Conservation (phyloP, 495 filamentous ascomycete species). For the Trichoderma virens region DNA sequence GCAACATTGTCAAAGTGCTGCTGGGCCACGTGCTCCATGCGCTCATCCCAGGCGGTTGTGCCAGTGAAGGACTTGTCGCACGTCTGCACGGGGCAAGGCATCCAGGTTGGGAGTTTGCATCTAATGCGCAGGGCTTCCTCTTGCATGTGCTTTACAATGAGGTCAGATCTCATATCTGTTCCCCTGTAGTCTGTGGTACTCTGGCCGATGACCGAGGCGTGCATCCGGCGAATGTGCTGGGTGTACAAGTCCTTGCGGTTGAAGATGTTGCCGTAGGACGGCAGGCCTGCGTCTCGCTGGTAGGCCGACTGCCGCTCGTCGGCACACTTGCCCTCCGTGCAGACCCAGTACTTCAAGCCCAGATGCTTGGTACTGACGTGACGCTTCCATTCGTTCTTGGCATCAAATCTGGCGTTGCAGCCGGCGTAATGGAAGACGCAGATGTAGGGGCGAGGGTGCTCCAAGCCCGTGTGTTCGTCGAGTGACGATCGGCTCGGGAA, state of each 20-base stretch:
- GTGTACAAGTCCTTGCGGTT: constrained; percentile 92
- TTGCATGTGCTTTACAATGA: constrained; percentile 41
- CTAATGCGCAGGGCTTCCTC: constrained; percentile 51
- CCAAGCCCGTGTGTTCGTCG: constrained; percentile 42
- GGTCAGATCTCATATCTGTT: constrained; percentile 32
- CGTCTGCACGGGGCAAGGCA: constrained; percentile 52
- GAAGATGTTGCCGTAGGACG: constrained; percentile 56
- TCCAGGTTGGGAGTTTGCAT: constrained; percentile 52
- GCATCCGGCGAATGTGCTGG: constrained; percentile 84
- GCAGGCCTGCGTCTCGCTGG: constrained; percentile 11
- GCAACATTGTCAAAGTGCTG: constrained; percentile 61
- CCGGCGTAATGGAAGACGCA: constrained; percentile 76
- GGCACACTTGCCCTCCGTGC: constrained; percentile 58
- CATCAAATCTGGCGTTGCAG: constrained; percentile 66
- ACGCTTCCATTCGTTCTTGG: constrained; percentile 92
- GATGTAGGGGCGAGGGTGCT: constrained; percentile 57
- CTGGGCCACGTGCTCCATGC: constrained; percentile 82
- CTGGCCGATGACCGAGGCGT: constrained; percentile 41
- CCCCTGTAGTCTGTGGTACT: constrained; percentile 32
- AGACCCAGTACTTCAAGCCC: constrained; percentile 70
- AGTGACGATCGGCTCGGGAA: constrained; percentile 31
- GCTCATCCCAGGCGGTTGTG: constrained; percentile 61
- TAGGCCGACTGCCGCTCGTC: constrained; percentile 25
- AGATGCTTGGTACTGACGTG: constrained; percentile 81
- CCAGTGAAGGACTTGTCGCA: constrained; percentile 58